Percentiles rank a stretch among this genome's conserved stretches.
These are phyloP conservation scores for Fusarium sublunatum DNA, from an alignment of 2,329 filamentous ascomycete genomes.

Conservation along the genomic window DNA sequence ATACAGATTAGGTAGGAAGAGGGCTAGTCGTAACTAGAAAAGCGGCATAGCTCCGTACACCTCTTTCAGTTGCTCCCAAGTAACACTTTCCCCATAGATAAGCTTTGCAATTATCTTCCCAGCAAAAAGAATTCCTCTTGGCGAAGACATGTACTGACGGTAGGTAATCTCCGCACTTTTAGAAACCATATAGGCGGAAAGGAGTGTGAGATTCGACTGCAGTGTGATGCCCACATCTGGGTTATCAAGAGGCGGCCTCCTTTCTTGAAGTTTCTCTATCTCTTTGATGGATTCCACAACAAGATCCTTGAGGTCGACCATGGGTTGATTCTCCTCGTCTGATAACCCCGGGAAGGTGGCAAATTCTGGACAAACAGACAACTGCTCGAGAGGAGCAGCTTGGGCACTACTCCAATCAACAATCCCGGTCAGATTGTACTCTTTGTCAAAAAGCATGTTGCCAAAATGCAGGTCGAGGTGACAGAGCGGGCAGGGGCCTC, in stretches of 20 bases:
- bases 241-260: slow-evolving; percentile 20
- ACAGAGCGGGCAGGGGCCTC: slow-evolving; percentile 53
- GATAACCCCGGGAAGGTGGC: slow-evolving; percentile 45
- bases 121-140: slow-evolving; percentile 32
- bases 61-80: slow-evolving; percentile 43
- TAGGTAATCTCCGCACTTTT: slow-evolving; percentile 34
- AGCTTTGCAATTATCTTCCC: slow-evolving; percentile 35
- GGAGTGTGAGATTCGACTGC: slow-evolving; percentile 17
- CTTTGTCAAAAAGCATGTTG: slow-evolving; percentile 56
- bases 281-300: slow-evolving; percentile 27
- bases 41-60: slow-evolving; percentile 36
- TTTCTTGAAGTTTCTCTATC: slow-evolving; percentile 20
- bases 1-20: no score
- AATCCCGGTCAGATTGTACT: slow-evolving; percentile 53
- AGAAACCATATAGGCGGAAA: slow-evolving; percentile 40
- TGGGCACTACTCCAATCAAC: slow-evolving; percentile 53
- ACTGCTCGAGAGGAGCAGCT: slow-evolving; percentile 50
- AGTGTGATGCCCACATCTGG: neutral
- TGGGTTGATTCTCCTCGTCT: slow-evolving; percentile 41
- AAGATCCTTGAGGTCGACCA: slow-evolving; percentile 33
- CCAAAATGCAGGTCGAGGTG: slow-evolving; percentile 51
- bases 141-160: slow-evolving; percentile 41
- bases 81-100: slow-evolving; percentile 36
- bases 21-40: slow-evolving; percentile 1
- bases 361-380: slow-evolving; percentile 52